Percentiles rank a stretch among this genome's conserved stretches.
These are phyloP conservation scores for Pestalotiopsis fici DNA, from an alignment of 2,329 filamentous ascomycete species.

Conservation along the genomic window DNA sequence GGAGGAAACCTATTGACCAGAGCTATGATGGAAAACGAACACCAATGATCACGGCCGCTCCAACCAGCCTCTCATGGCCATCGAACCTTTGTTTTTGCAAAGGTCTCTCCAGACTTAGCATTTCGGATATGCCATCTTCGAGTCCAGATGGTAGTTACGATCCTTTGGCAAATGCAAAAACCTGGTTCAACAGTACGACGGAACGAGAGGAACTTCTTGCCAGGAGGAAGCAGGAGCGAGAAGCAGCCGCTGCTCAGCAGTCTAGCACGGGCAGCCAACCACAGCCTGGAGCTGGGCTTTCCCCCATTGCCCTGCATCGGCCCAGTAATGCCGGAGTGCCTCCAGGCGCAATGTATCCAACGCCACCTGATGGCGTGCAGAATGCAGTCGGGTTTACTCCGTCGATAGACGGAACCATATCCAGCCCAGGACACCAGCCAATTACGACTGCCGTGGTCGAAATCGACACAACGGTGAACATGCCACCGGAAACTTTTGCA, in stretches of 20 bases:
- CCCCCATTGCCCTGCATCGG: slow-evolving; percentile 52
- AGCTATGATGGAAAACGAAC: slow-evolving; percentile 43
- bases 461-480: slow-evolving; percentile 33
- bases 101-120: slow-evolving; percentile 40
- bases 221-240: slow-evolving; percentile 53
- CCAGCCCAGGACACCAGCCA: slow-evolving; percentile 54
- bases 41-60: slow-evolving; percentile 32
- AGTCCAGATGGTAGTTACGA: slow-evolving; percentile 47
- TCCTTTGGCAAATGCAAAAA: slow-evolving; percentile 46
- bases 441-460: slow-evolving; percentile 32
- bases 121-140: slow-evolving; percentile 35
- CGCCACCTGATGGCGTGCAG: slow-evolving; percentile 68
- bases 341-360: slow-evolving; percentile 66
- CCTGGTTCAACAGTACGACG: slow-evolving; percentile 45
- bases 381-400: slow-evolving; percentile 53
- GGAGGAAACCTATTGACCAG: slow-evolving; percentile 42
- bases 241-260: slow-evolving; percentile 41
- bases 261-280: slow-evolving; percentile 40
- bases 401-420: slow-evolving; percentile 55
- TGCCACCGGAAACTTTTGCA: slow-evolving; percentile 29
- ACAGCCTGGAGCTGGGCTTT: slow-evolving; percentile 48
- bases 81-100: slow-evolving; percentile 54
- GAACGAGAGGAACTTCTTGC: slow-evolving; percentile 49
- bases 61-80: slow-evolving; percentile 54
- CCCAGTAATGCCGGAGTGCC: slow-evolving; percentile 43